A percentile compares a stretch with the other conserved stretches of the same genome.
Conservation (phyloP, 1,284 basidiomycete genomes). For the Irpex sp. region DNA sequence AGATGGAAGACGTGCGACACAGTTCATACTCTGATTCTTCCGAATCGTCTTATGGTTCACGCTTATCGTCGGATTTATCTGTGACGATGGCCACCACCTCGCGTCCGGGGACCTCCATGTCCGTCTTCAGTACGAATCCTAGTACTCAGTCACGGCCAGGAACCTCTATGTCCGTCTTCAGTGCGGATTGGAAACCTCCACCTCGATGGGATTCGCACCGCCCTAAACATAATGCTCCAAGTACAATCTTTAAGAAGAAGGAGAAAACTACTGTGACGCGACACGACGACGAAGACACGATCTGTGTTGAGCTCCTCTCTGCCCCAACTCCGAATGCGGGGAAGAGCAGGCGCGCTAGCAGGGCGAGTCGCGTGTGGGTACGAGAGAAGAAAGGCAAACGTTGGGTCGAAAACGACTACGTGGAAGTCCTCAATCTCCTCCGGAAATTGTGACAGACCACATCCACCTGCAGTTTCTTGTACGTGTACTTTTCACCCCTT, state of each 20-base stretch:
- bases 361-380: slow-evolving; percentile 13
- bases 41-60: not conserved
- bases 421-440: slow-evolving; percentile 10
- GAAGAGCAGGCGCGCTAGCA: not conserved
- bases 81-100: too few species aligned
- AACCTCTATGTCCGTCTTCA: not conserved
- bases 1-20: slow-evolving; percentile 1
- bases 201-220: not conserved
- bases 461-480: not conserved
- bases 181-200: not conserved
- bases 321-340: not conserved
- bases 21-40: not conserved
- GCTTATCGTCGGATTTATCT: not conserved
- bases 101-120: too few species aligned
- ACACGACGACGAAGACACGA: not conserved
- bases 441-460: slow-evolving; percentile 7
- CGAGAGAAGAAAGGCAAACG: slow-evolving; percentile 16
- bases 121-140: too few species aligned
- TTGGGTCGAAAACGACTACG: slow-evolving; percentile 14
- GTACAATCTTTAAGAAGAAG: not conserved
- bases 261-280: not conserved
- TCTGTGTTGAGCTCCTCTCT: slow-evolving; percentile 8
- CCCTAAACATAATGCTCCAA: not conserved
- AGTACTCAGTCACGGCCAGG: too few species aligned
- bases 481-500: not conserved